These are phyloP conservation scores for Blastobotrys buckinghamii DNA, from an alignment of 1,139 yeast species.

Conservation along the genomic window DNA sequence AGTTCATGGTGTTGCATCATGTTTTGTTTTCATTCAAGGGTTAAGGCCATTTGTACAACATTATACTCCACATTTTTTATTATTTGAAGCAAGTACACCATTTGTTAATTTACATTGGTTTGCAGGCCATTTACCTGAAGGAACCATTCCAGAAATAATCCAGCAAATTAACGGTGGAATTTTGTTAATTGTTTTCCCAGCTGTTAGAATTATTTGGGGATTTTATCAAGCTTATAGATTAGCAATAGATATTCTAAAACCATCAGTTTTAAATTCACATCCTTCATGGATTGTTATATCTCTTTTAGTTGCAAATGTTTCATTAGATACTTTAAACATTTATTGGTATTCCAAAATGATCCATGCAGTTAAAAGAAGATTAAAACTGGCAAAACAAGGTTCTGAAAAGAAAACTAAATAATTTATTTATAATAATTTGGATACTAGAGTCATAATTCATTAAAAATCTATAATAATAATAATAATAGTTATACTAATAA, in stretches of 20 bases:
- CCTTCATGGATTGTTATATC: constrained; percentile 43
- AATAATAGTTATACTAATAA: not conserved
- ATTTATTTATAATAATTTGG: not conserved
- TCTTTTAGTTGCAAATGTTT: constrained; percentile 55
- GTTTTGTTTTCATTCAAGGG: constrained; percentile 62
- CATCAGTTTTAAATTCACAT: not conserved
- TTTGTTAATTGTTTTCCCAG: constrained; percentile 65
- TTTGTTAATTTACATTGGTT: constrained; percentile 91
- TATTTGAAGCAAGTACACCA: constrained; percentile 91
- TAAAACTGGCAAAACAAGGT: not conserved
- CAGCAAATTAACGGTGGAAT: constrained; percentile 64
- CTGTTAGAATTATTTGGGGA: constrained; percentile 81
- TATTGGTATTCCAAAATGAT: constrained; percentile 73
- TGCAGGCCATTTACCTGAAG: constrained; percentile 63
- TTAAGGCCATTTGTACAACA: constrained; percentile 71
- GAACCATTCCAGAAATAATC: constrained; percentile 44
- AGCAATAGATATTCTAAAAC: constrained; percentile 22
- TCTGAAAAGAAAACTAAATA: not conserved
- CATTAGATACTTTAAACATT: constrained; percentile 61
- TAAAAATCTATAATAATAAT: not conserved
- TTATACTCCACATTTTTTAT: constrained; percentile 76
- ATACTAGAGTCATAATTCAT: not conserved
- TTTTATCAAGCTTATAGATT: constrained; percentile 54
- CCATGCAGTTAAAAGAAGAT: constrained; percentile 40
- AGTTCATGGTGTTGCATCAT: constrained; percentile 79